A percentile compares a stretch with the other conserved stretches of the same genome.
These are phyloP conservation scores for Flaveria sonorensis DNA, from an alignment of 129 eudicot species.

Conservation along the genomic window DNA sequence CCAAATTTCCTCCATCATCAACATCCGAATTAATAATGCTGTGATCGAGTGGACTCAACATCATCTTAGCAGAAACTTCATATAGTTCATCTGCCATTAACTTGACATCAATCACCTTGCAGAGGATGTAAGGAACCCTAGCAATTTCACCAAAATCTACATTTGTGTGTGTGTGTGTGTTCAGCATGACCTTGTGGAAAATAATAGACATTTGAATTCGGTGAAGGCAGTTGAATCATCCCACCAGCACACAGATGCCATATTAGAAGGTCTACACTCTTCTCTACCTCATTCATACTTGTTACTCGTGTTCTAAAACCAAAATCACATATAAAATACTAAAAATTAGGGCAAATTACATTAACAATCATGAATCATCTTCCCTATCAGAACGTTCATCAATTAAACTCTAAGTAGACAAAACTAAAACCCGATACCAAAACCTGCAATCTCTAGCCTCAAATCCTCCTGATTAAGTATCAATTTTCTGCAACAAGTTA, in stretches of 20 bases:
- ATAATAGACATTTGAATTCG: conserved; percentile 59
- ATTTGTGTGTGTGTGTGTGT: conserved; percentile 52
- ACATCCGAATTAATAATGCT: conserved; percentile 30
- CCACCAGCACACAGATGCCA: conserved; percentile 90
- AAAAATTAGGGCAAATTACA: conserved; percentile 23
- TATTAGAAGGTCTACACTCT: conserved; percentile 52
- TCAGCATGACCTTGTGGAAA: conserved; percentile 87
- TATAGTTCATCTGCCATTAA: conserved; percentile 73
- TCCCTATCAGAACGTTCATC: conserved; percentile 18
- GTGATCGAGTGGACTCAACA: conserved; percentile 54
- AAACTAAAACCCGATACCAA: conserved; percentile 3
- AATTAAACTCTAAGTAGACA: conserved; percentile 19
- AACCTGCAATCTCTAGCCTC: conserved; percentile 9
- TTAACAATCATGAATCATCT: conserved; percentile 11
- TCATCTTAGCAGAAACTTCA: conserved; percentile 65
- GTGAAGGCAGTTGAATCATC: conserved; percentile 63
- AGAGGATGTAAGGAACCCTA: conserved; percentile 54
- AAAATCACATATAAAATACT: not conserved
- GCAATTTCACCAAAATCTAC: conserved; percentile 59
- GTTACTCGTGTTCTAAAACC: conserved; percentile 2
- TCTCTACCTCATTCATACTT: conserved; percentile 51
- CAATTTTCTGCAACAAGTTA: not conserved
- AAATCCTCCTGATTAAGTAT: conserved; percentile 9
- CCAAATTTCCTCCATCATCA: conserved; percentile 21
- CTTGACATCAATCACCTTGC: conserved; percentile 60